A percentile compares a stretch with the other conserved stretches of the same genome.
These are phyloP conservation scores for Neurospora sp. DNA, from an alignment of 495 filamentous ascomycete species.

Conservation along the genomic window DNA sequence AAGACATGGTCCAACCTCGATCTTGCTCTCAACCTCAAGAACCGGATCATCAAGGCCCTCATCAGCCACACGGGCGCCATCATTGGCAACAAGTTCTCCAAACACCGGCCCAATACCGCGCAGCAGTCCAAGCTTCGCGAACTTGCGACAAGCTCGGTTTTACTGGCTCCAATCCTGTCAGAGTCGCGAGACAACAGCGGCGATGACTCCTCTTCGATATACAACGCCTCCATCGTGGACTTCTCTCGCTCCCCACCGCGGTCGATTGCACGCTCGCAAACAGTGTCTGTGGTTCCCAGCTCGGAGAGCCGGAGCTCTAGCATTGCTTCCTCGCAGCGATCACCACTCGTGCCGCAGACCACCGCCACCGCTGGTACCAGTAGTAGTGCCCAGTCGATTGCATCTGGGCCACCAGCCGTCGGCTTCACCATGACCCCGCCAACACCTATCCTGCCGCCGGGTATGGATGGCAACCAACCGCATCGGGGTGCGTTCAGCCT, in stretches of 20 bases:
- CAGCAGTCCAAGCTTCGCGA: constrained; percentile 74
- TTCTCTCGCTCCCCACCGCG: constrained; percentile 41
- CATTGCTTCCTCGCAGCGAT: constrained; percentile 31
- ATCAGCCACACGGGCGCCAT: constrained; percentile 95
- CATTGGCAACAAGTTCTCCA: constrained; percentile 91
- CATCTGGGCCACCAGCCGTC: constrained; percentile 2
- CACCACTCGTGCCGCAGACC: constrained; percentile 14
- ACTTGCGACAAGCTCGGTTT: constrained; percentile 53
- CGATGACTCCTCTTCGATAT: constrained; percentile 40
- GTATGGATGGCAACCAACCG: not conserved
- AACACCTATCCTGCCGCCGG: constrained; percentile 16
- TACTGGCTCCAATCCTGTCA: constrained; percentile 28
- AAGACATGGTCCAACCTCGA: constrained; percentile 99
- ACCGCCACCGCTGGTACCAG: not conserved
- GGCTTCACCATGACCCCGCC: constrained; percentile 27
- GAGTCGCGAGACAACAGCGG: constrained; percentile 36
- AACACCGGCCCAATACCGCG: constrained; percentile 68
- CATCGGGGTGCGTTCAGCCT: constrained; percentile 9
- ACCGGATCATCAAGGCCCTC: constrained; percentile 83
- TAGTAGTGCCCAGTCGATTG: not conserved
- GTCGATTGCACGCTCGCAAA: constrained; percentile 30
- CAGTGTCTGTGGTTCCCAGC: constrained; percentile 27
- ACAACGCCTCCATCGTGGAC: constrained; percentile 36
- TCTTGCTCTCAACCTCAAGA: constrained; percentile 82
- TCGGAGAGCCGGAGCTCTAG: constrained; percentile 37